These are phyloP conservation scores for Neurospora sp. DNA, from an alignment of 495 filamentous ascomycete genomes.

Conservation along the genomic window DNA sequence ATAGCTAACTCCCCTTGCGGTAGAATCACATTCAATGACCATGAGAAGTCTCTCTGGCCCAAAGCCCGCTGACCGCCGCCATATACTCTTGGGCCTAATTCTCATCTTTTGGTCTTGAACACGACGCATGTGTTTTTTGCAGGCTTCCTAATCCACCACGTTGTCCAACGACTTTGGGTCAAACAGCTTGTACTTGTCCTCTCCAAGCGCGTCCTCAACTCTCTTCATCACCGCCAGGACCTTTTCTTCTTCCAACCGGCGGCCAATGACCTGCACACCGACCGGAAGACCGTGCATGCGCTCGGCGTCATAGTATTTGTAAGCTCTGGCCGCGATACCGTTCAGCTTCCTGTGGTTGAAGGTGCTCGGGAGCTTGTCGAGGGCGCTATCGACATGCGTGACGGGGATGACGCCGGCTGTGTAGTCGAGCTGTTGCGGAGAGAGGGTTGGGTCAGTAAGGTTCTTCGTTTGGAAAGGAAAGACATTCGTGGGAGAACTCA, in stretches of 20 bases:
- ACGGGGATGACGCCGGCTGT: conserved; percentile 77
- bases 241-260: conserved; percentile 84
- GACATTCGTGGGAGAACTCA: conserved; percentile 22
- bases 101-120: neutral
- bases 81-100: neutral
- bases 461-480: conserved; percentile 1
- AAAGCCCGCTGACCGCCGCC: neutral
- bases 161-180: conserved; percentile 27
- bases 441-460: neutral
- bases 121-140: neutral
- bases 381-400: conserved; percentile 63
- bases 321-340: conserved; percentile 71
- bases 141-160: neutral
- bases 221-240: conserved; percentile 76
- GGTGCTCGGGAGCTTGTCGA: conserved; percentile 52
- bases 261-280: conserved; percentile 76
- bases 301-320: conserved; percentile 74
- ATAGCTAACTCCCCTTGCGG: neutral
- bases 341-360: conserved; percentile 58
- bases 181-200: conserved; percentile 54
- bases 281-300: conserved; percentile 85
- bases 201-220: conserved; percentile 62
- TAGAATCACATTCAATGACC: neutral
- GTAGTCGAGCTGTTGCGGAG: conserved; percentile 59
- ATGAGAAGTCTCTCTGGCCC: neutral